phyloP scores from a whole-genome alignment of 2,329 filamentous ascomycete species.

The Malbranchea cinnamomea region DNA sequence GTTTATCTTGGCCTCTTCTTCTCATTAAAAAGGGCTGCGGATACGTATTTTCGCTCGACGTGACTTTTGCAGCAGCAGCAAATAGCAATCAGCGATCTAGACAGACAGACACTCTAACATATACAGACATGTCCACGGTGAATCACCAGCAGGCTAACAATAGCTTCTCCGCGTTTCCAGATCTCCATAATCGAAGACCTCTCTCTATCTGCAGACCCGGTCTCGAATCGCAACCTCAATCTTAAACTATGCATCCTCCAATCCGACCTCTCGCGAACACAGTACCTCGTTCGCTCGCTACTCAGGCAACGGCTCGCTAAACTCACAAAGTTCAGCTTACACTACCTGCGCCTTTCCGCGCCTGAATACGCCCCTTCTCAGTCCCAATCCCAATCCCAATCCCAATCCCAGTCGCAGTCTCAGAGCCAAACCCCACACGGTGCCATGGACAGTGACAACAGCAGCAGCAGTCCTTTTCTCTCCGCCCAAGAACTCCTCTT shows the following conservation, averaged over 20 bases:
- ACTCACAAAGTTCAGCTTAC: conserved; percentile 38
- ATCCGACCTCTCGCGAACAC: conserved; percentile 88
- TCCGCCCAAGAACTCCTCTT: conserved; percentile 68
- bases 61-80: background rate
- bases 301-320: conserved; percentile 77
- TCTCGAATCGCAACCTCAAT: conserved; percentile 45
- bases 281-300: conserved; percentile 75
- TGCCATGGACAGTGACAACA: too few species aligned
- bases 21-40: too few species aligned
- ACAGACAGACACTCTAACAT: too few species aligned
- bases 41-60: too few species aligned
- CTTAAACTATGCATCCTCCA: conserved; percentile 90
- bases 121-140: too few species aligned
- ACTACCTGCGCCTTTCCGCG: conserved; percentile 22
- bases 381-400: conserved; percentile 9
- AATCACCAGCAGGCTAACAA: background rate
- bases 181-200: conserved; percentile 55
- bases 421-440: conserved; percentile 15
- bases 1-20: too few species aligned
- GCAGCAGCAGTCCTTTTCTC: conserved; percentile 39
- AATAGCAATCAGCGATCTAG: background rate
- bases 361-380: conserved; percentile 10
- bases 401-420: conserved; percentile 6
- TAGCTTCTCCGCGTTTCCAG: too few species aligned
- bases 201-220: conserved; percentile 29